Evolutionary conservation across 2,329 filamentous ascomycete genomes (phyloP), one percentile per base, ranked within the genome.

Genomic region (Xylaria sp.): DNA sequence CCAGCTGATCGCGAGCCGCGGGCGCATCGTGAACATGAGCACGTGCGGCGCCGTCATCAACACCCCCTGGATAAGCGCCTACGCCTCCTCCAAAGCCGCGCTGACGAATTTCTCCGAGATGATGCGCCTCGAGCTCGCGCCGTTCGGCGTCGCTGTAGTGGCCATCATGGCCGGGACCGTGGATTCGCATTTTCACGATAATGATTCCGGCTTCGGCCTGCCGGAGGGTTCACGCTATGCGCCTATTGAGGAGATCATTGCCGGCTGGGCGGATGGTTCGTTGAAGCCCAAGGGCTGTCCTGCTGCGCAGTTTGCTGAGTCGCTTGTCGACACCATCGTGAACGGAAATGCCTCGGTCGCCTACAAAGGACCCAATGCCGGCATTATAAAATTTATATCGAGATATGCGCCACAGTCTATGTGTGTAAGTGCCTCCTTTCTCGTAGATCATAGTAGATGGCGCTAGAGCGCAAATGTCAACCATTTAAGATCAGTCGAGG

Each of bases 21-120:
- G 66, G 10, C 27, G 37, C 1, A 25, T 68, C 13, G 37, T 68
- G 6, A 68, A 68, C 51, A 60, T 68, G n/a, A 62, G 32, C 12
- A 40, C 60, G 5, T 3, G 37, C 18, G 55, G 8, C 5, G 48
- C 37, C n/a, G 29, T 44, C 10, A 1, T 68, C 5, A 54, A 50
- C 23, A 50, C 44, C 5, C 48, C 61, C 0, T 68, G 60, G 64
- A 40, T 60, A 25, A 18, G 42, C 18, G 16, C 21, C 3, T 62
- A 53, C 16, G 13, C n/a, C 6, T 54, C 32, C 2, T 62, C 60
- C 3, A 62, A 62, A 29, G 50, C 61, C 9, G 61, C 61, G 2
- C 10, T 64, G 0, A 64, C 25, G 1, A 50, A 25, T 5, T 29
- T 40, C 0, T 64, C 44, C 1, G 62, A 64, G 8, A 51, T 23